A percentile compares a stretch with the other conserved stretches of the same genome.
phyloP scores from a whole-genome alignment of 768 basidiomycete species.

The Butyriboletus loyo region DNA sequence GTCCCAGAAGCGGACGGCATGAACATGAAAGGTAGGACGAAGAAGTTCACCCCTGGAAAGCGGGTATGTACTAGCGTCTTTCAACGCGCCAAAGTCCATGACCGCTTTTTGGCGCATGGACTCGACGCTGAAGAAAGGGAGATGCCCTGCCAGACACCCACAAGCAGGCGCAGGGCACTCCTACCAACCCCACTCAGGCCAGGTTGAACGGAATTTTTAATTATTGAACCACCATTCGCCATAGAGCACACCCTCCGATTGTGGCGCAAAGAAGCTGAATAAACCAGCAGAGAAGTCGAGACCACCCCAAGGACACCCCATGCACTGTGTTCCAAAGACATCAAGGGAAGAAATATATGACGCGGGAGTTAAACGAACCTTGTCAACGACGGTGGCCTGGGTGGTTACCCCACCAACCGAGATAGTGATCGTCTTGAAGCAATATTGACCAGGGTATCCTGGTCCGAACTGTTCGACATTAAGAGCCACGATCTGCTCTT shows the following conservation, averaged over 20 bases:
- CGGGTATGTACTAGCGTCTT: not conserved
- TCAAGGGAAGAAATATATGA: not conserved
- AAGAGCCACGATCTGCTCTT: constrained; percentile 26
- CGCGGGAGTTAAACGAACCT: constrained; percentile 36
- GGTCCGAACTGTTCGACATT: constrained; percentile 46
- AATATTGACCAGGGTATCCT: constrained; percentile 61
- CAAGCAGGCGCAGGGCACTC: not conserved
- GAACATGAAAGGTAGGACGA: constrained; percentile 6
- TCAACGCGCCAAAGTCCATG: not conserved
- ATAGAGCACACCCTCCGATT: constrained; percentile 50
- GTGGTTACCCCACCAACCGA: constrained; percentile 50
- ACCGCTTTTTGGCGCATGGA: not conserved
- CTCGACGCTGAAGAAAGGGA: not conserved
- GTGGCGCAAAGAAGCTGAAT: constrained; percentile 54
- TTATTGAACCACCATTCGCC: constrained; percentile 59
- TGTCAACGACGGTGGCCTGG: constrained; percentile 56
- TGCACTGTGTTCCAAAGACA: constrained; percentile 43
- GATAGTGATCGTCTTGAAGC: constrained; percentile 63
- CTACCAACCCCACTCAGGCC: not conserved
- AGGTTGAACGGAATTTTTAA: not conserved
- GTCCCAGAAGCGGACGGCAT: not conserved
- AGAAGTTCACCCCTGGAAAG: not conserved
- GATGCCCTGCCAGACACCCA: not conserved
- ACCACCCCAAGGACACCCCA: constrained; percentile 59
- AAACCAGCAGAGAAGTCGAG: constrained; percentile 70